Conservation (phyloP, 2,329 filamentous ascomycete genomes). For the Conoideocrella luteorostrata region DNA sequence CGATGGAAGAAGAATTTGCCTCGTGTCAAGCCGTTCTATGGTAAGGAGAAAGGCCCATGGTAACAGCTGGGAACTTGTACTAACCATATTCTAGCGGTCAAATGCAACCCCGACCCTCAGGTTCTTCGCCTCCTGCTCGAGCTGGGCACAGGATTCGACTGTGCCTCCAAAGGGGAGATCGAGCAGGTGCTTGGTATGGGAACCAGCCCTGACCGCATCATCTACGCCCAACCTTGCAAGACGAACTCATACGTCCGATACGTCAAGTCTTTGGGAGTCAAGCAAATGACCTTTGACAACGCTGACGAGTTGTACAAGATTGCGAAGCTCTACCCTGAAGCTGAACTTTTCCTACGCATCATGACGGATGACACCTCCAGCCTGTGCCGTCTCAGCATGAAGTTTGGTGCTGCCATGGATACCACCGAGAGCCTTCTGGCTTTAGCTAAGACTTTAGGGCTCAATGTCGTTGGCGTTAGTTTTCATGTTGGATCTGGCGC, state of each 20-base stretch:
- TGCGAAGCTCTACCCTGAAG: slow-evolving; percentile 80
- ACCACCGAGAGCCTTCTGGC: slow-evolving; percentile 69
- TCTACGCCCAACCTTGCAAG: slow-evolving; percentile 99
- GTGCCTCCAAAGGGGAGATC: slow-evolving; percentile 95
- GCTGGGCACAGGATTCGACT: slow-evolving; percentile 94
- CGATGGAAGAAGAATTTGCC: slow-evolving; percentile 94
- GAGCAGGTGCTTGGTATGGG: slow-evolving; percentile 82
- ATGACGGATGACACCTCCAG: slow-evolving; percentile 93
- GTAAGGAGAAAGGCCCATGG: slow-evolving; percentile 39
- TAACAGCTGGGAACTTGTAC: not conserved
- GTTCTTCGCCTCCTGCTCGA: slow-evolving; percentile 81
- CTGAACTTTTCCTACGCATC: slow-evolving; percentile 90
- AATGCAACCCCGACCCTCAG: slow-evolving; percentile 93
- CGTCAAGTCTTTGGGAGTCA: slow-evolving; percentile 76
- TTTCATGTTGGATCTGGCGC: slow-evolving; percentile 98
- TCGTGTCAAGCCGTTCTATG: slow-evolving; percentile 93
- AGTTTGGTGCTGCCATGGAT: slow-evolving; percentile 90
- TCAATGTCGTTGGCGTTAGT: slow-evolving; percentile 92
- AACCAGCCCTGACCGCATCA: slow-evolving; percentile 82
- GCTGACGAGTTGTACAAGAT: slow-evolving; percentile 97
- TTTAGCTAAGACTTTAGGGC: slow-evolving; percentile 71
- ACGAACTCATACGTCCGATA: slow-evolving; percentile 96
- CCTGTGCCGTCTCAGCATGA: slow-evolving; percentile 90
- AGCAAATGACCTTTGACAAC: slow-evolving; percentile 99
- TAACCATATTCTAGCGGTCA: slow-evolving; percentile 61